Evolutionary conservation across 2,329 filamentous ascomycete species (phyloP).

Genomic region (Alternaria brassicae): DNA sequence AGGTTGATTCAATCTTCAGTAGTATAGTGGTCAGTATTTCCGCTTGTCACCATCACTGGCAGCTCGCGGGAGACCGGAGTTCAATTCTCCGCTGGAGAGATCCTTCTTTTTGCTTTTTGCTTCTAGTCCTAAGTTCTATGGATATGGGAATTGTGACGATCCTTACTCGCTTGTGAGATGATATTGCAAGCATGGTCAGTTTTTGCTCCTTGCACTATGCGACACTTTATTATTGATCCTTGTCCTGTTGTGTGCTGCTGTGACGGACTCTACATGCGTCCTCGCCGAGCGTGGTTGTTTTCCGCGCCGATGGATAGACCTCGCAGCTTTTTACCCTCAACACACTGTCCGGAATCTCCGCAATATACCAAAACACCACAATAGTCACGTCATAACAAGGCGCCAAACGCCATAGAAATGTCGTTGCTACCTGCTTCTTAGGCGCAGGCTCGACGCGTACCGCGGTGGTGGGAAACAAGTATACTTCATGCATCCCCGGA

Average conservation of each 20-base stretch:
- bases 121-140: not conserved
- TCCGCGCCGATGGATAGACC: too few relatives aligned
- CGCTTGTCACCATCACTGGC: slow-evolving; percentile 21
- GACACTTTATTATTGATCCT: not conserved
- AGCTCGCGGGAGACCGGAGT: slow-evolving; percentile 24
- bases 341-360: not conserved
- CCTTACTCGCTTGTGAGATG: not conserved
- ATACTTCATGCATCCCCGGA: not conserved
- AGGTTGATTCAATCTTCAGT: slow-evolving; percentile 14
- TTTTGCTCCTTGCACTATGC: not conserved
- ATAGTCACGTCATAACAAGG: not conserved
- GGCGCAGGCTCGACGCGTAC: not conserved
- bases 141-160: not conserved
- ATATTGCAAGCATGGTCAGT: not conserved
- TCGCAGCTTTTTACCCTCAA: not conserved
- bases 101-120: not conserved
- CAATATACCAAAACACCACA: not conserved
- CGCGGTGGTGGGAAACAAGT: not conserved
- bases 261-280: not conserved
- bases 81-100: slow-evolving; percentile 24
- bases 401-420: not conserved
- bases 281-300: not conserved
- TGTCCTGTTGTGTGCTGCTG: not conserved
- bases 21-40: slow-evolving; percentile 32
- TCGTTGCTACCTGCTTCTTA: not conserved